These are phyloP conservation scores for Russula compacta DNA, from an alignment of 768 basidiomycete species.

Conservation along the genomic window DNA sequence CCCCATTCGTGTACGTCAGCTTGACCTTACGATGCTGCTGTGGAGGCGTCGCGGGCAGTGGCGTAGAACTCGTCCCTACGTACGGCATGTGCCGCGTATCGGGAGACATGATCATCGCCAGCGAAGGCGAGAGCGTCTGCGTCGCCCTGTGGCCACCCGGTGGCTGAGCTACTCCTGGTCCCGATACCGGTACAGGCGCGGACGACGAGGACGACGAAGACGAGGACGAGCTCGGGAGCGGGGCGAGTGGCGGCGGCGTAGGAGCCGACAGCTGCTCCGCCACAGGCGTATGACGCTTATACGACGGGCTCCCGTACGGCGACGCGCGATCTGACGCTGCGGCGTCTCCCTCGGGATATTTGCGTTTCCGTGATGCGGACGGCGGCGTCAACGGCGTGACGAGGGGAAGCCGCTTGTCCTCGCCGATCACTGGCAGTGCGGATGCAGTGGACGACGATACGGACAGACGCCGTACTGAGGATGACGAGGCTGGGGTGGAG, in stretches of 20 bases:
- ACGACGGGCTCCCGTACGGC: slow-evolving; percentile 14
- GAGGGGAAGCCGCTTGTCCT: slow-evolving; percentile 1
- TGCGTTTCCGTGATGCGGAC: slow-evolving; percentile 26
- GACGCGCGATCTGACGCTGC: not conserved
- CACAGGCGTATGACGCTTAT: slow-evolving; percentile 18
- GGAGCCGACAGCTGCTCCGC: slow-evolving; percentile 5
- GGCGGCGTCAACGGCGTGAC: slow-evolving; percentile 19
- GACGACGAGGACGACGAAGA: not conserved
- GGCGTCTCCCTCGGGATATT: slow-evolving; percentile 26
- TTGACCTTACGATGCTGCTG: slow-evolving; percentile 20
- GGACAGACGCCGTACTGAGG: slow-evolving; percentile 14
- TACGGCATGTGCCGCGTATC: slow-evolving; percentile 22
- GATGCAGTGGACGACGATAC: not conserved
- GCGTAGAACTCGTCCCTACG: slow-evolving; percentile 5
- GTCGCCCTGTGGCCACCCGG: slow-evolving; percentile 30
- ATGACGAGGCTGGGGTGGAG: slow-evolving; percentile 16
- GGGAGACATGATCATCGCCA: slow-evolving; percentile 59
- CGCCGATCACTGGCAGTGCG: not conserved
- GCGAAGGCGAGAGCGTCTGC: slow-evolving; percentile 44
- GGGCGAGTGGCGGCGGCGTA: not conserved
- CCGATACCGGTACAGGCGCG: not conserved
- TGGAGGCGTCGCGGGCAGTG: slow-evolving; percentile 16
- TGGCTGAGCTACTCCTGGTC: slow-evolving; percentile 21
- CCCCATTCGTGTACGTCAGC: slow-evolving; percentile 15
- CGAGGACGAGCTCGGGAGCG: not conserved